Base-by-base conservation (phyloP, 768 basidiomycete species). In the Mycena belliarum region DNA sequence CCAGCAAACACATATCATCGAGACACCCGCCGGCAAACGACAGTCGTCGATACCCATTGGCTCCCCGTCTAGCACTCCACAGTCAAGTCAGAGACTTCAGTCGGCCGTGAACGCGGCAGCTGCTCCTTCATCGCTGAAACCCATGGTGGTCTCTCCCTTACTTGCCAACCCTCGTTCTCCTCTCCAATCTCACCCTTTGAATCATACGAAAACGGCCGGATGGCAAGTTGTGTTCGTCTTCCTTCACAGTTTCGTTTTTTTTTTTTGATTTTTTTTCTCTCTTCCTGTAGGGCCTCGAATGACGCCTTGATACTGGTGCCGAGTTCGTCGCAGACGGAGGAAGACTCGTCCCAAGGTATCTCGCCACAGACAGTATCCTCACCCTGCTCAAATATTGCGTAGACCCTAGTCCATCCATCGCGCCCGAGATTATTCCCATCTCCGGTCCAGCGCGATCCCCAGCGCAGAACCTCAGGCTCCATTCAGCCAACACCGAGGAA, bases 301-400 rank as follows among this genome's bases (percentile, higher is more conserved):
- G 45, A 24, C n/a, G 49, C 23, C 28, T 28, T n/a, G 32, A 42
- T 63, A 32, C 40, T 60, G 6, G 38, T 63, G n/a, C 58, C 62
- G 23, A 51, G 28, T 43, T 60, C 62, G 8, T 63, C 62, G 24
- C 58, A 63, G 35, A 41, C 42, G 12, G 61, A 59, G 38, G 56
- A 58, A 24, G 29, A 25, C 35, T 43, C 44, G 16, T 16, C 15
- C 18, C 38, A 38, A 21, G 41, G 51, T 46, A 43, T 45, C 12
- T 26, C 32, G 14, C 4, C 7, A 38, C 1, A n/a, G 4, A 42
- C 33, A 4, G 20, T 20, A 16, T 25, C 9, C 29, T 40, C 25
- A 18, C 26, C 23, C 28, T 20, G n/a, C 50, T 20, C 46, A 47
- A 44, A 21, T n/a, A 32, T 32, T 32, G 29, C 7, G 6, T 32